These are phyloP conservation scores for Colletotrichum sp. DNA, from an alignment of 2,329 filamentous ascomycete genomes.

Conservation along the genomic window DNA sequence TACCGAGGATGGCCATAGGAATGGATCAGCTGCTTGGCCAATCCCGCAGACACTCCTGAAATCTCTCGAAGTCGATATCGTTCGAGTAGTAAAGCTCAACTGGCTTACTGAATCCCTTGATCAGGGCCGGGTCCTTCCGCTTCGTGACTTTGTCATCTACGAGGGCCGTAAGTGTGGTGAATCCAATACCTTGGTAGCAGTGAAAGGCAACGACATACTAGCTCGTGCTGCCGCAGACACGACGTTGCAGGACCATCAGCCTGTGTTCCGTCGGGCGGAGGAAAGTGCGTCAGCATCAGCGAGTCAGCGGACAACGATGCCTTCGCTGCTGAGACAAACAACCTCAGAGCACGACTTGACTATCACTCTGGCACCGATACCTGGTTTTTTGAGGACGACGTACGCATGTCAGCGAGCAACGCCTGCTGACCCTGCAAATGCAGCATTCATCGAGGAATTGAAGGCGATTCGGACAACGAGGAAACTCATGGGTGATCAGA, in stretches of 20 bases:
- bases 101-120: conserved; percentile 63
- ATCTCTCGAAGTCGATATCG: conserved; percentile 24
- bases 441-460: conserved; percentile 75
- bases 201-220: conserved; percentile 24
- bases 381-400: conserved; percentile 49
- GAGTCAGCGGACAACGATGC: conserved; percentile 17
- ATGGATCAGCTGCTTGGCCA: background rate
- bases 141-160: conserved; percentile 59
- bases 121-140: conserved; percentile 47
- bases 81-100: conserved; percentile 61
- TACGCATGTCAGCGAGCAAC: conserved; percentile 87
- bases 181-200: background rate
- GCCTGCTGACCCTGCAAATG: conserved; percentile 72
- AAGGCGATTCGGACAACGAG: conserved; percentile 76
- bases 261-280: background rate
- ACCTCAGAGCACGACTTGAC: conserved; percentile 78
- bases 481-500: conserved; percentile 73
- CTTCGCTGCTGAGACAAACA: conserved; percentile 65
- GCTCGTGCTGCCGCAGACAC: conserved; percentile 15
- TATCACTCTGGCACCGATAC: conserved; percentile 64
- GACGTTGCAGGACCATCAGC: background rate
- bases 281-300: background rate
- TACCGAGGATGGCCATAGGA: background rate
- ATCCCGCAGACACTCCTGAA: background rate
- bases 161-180: conserved; percentile 42